phyloP scores from a whole-genome alignment of 306 rosid genomes.

The Gynostemma pentaphyllum region DNA sequence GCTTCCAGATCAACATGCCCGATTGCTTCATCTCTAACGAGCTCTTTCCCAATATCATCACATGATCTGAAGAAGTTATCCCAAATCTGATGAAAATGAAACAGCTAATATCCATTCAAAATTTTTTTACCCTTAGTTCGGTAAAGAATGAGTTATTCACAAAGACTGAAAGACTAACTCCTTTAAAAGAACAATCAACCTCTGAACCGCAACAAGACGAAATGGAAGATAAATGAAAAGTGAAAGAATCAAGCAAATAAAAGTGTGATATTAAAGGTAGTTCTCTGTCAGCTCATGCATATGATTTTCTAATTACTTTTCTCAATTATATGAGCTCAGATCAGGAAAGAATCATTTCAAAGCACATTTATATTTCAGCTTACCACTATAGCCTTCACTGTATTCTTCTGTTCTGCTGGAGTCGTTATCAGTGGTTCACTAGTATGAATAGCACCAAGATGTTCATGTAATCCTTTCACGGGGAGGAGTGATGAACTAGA shows the following conservation, averaged over 20 bases:
- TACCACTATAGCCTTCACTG: conserved; percentile 12
- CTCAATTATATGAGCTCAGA: too few relatives aligned
- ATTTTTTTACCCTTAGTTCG: background rate
- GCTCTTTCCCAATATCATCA: conserved; percentile 16
- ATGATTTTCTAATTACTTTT: too few relatives aligned
- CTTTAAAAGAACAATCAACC: background rate
- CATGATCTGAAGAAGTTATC: conserved; percentile 10
- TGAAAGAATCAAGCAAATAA: background rate
- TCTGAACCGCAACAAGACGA: background rate
- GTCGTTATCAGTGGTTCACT: conserved; percentile 2
- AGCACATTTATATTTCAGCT: background rate
- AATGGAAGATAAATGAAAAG: background rate
- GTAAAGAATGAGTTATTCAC: background rate
- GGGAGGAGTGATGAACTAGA: conserved; percentile 5
- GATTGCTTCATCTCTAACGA: conserved; percentile 11
- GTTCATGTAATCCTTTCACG: conserved; percentile 4
- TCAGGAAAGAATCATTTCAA: too few relatives aligned
- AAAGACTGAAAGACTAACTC: background rate
- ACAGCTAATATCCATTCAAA: background rate
- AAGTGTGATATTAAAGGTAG: background rate
- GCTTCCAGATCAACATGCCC: conserved; percentile 13
- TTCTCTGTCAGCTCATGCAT: too few relatives aligned
- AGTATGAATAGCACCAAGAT: background rate
- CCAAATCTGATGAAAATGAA: conserved; percentile 7
- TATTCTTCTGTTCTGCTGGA: background rate